phyloP scores from a whole-genome alignment of 1,284 basidiomycete genomes.

The Afroboletus lepidellus region DNA sequence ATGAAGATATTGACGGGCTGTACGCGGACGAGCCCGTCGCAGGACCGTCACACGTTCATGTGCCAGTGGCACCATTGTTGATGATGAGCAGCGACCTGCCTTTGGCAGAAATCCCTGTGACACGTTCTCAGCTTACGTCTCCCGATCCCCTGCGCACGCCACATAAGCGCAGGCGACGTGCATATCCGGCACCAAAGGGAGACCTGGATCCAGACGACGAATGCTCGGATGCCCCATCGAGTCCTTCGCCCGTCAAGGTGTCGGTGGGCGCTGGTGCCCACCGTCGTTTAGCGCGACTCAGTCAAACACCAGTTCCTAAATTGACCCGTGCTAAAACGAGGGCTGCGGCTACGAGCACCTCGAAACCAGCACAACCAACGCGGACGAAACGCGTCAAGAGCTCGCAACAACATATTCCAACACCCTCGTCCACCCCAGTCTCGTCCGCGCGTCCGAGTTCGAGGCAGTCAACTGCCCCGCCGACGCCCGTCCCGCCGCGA shows the following conservation, averaged over 20 bases:
- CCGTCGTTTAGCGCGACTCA: neutral
- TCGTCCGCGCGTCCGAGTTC: slow-evolving; percentile 1
- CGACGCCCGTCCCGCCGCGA: slow-evolving; percentile 24
- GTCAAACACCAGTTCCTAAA: slow-evolving; percentile 1
- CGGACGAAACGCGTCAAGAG: slow-evolving; percentile 16
- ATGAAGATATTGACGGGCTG: slow-evolving; percentile 32
- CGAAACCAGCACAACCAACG: neutral
- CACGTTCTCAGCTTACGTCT: slow-evolving; percentile 13
- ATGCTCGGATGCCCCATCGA: slow-evolving; percentile 19
- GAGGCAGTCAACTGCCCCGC: slow-evolving; percentile 16
- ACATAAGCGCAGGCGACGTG: slow-evolving; percentile 27
- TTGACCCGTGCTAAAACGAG: slow-evolving; percentile 17
- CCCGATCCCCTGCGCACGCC: slow-evolving; percentile 31
- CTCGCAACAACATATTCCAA: slow-evolving; percentile 25
- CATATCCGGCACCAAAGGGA: slow-evolving; percentile 4
- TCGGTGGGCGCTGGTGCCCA: slow-evolving; percentile 11
- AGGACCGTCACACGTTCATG: slow-evolving; percentile 22
- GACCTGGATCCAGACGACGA: slow-evolving; percentile 10
- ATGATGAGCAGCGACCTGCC: slow-evolving; percentile 20
- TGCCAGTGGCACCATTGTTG: slow-evolving; percentile 22
- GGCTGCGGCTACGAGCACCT: neutral
- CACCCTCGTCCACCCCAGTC: slow-evolving; percentile 27
- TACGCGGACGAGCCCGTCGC: slow-evolving; percentile 31
- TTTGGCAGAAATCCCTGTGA: neutral
- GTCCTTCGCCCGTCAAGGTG: slow-evolving; percentile 31